Evolutionary conservation across 2,329 filamentous ascomycete species (phyloP).

Genomic region (Tolypocladium inflatum): DNA sequence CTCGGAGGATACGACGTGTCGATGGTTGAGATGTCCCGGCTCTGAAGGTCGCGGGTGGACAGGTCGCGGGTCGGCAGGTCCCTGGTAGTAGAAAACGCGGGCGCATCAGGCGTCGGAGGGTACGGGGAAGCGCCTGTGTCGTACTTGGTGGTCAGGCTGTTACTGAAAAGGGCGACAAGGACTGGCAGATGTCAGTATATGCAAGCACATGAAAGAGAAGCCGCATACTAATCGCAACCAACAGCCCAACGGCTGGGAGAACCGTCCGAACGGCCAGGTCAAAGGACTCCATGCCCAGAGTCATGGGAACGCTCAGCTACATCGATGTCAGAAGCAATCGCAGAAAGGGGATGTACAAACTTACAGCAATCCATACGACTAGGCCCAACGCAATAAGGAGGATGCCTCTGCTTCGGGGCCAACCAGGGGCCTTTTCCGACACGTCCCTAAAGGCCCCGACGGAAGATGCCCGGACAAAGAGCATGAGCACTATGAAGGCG

Average conservation of each 20-base stretch:
- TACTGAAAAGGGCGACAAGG: not conserved
- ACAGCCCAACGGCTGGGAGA: constrained; percentile 39
- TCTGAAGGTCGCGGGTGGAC: not conserved
- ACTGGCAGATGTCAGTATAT: not conserved
- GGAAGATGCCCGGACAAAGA: constrained; percentile 32
- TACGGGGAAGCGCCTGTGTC: not conserved
- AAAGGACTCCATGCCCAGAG: constrained; percentile 35
- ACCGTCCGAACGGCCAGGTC: constrained; percentile 36
- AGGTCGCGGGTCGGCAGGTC: not conserved
- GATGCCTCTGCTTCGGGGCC: constrained; percentile 28
- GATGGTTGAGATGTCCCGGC: not conserved
- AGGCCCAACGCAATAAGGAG: constrained; percentile 32
- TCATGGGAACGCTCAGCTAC: constrained; percentile 41
- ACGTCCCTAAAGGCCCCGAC: constrained; percentile 22
- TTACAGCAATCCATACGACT: constrained; percentile 45
- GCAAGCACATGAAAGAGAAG: constrained; percentile 2
- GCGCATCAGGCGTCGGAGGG: not conserved
- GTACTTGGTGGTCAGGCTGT: not conserved
- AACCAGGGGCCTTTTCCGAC: constrained; percentile 14
- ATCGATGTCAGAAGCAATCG: constrained; percentile 1
- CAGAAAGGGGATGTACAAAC: too few relatives aligned
- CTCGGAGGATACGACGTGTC: not conserved
- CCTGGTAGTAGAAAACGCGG: not conserved
- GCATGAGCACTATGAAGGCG: constrained; percentile 29
- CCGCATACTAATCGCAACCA: constrained; percentile 35